These are phyloP conservation scores for Ceratonia siliqua DNA, from an alignment of 306 rosid genomes.

Conservation along the genomic window DNA sequence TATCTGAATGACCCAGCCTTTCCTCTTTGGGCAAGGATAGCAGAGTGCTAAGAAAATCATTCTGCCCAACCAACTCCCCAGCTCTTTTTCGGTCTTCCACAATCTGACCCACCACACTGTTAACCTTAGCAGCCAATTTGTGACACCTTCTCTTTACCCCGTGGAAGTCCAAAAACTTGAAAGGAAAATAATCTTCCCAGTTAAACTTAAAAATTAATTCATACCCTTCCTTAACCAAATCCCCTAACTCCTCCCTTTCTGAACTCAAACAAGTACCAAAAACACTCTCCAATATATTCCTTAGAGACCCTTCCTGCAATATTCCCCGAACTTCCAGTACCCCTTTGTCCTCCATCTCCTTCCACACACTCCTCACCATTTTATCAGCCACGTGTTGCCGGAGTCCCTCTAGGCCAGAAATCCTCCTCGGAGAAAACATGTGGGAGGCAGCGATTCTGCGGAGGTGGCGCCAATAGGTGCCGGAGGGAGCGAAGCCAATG, in stretches of 20 bases:
- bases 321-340: conserved; percentile 54
- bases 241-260: conserved; percentile 40
- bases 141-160: conserved; percentile 82
- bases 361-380: conserved; percentile 47
- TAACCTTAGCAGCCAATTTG: conserved; percentile 58
- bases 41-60: conserved; percentile 76
- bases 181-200: conserved; percentile 74
- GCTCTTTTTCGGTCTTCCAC: conserved; percentile 52
- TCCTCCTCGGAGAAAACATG: conserved; percentile 76
- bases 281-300: conserved; percentile 72
- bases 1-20: conserved; percentile 57
- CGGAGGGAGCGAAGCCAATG: conserved; percentile 85
- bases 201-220: conserved; percentile 61
- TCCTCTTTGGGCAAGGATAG: conserved; percentile 67
- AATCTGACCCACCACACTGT: conserved; percentile 51
- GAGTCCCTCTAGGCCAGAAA: conserved; percentile 52
- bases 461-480: conserved; percentile 72
- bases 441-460: conserved; percentile 63
- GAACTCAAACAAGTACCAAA: conserved; percentile 50
- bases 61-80: conserved; percentile 24
- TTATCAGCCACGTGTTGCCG: conserved; percentile 47
- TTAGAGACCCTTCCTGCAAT: conserved; percentile 66
- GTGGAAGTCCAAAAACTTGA: conserved; percentile 67
- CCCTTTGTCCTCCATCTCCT: conserved; percentile 51
- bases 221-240: conserved; percentile 74